Base-by-base conservation (phyloP, 108 stramenopile species). In the Aureococcus anophagefferens region DNA sequence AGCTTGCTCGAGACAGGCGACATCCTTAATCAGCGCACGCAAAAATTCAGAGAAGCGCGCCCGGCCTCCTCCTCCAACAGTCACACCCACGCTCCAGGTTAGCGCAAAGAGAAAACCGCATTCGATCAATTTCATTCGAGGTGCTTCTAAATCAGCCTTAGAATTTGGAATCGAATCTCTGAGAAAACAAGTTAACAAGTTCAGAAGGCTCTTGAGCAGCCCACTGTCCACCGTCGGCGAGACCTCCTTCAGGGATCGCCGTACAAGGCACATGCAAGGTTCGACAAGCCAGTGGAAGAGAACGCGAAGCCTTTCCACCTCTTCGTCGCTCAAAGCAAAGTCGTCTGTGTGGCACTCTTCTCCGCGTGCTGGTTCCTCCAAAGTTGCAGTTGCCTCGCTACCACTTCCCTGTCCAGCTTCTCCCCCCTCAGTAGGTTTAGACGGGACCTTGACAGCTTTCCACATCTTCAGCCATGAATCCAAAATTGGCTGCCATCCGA, bases 261-360 rank as follows among this genome's bases (percentile, higher is more conserved):
- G 75, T 28, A 87, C 28, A 51, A 86, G 81, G 30, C 74, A 46
- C 29, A 87, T 51, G 71, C 79, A 83, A 11, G 87, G 87, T 59
- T 87, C 85, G 68, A 87, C 83, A 11, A 87, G 79, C 81, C 81
- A 85, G n/a, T 77, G 71, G 66, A 82, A 80, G 33, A 86, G 76
- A 45, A 68, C 79, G 18, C 32, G 63, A 33, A 85, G 59, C 29
- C 79, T 59, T 15, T 40, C 44, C 32, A 63, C 65, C 70, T 85
- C 79, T 25, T 64, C 33, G 15, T 40, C 28, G 63, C 74, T 13
- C 76, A 46, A 37, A 1, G 4, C 51, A 59, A 59, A 59, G 51
- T 18, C 21, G 7, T n/a, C n/a, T n/a, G n/a, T n/a, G 9, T 5
- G 40, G 9, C 9, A 13, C 13, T 44, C 40, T 5, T 44, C 40